Base-by-base conservation (phyloP, 495 filamentous ascomycete genomes). In the Sphaerosporella brunnea region DNA sequence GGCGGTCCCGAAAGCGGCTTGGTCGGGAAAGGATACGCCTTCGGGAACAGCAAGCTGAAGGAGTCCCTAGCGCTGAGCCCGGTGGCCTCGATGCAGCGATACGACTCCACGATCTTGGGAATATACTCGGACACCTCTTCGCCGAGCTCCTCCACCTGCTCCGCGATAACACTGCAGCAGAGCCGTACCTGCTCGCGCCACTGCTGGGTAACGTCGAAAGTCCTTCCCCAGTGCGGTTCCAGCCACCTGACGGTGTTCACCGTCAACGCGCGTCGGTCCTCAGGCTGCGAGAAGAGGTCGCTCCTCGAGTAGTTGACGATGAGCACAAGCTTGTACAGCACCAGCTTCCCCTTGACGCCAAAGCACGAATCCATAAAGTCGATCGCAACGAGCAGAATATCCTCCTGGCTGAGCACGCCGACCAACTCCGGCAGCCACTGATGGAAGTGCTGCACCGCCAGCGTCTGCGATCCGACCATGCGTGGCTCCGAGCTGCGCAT, bases 381-480 rank as follows among this genome's bases (percentile, higher is more conserved):
- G 44, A 87, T 80, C 20, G 88, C 85, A 41, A 96, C 78, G 56
- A 93, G 77, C 45, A 95, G 65, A 49, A 94, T 90, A 61, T 99
- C 87, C 48, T 82, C 80, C 0, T 78, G 75, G 11, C 69, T 74
- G 55, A 99, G 71, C 26, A 87, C 68, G 11, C 77, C 74, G 2
- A 74, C 73, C 4, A 96, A 73, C 52, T 93, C 86, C 0, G 90
- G 92, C 9, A 99, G 67, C 90, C 90, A 96, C 1, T 82, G 78
- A 60, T 96, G 90, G 62, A 96, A 93, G 64, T 96, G 82, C 61
- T 99, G 90, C 15, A 96, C 87, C 3, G 92, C 81, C 25, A 99
- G 65, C 1, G 90, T 96, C 61, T 96, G 92, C 49, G 82, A 94
- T 23, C 90, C 90, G 25, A 99, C 78, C 39, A 94, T 63, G 35